These are phyloP conservation scores for Zygosaccharomyces lentus DNA, from an alignment of 805 yeast species.

Conservation along the genomic window DNA sequence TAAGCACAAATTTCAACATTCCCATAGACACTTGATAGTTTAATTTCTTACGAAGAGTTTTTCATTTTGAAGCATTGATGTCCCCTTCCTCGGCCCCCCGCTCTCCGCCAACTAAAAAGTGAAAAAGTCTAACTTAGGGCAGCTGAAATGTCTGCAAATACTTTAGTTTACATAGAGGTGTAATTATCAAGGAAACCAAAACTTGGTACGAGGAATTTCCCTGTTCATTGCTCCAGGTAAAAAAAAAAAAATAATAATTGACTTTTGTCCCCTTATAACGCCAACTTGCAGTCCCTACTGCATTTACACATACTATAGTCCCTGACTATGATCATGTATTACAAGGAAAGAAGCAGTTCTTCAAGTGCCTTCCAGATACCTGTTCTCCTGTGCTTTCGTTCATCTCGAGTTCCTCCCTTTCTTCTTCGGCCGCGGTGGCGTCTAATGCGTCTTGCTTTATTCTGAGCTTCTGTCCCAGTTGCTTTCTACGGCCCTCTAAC, in stretches of 20 bases:
- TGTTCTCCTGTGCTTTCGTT: slow-evolving; percentile 27
- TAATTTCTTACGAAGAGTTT: not conserved
- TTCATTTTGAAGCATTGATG: not conserved
- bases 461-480: slow-evolving; percentile 2
- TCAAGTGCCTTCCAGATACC: slow-evolving; percentile 29
- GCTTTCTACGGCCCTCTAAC: slow-evolving; percentile 23
- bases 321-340: not conserved
- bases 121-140: not conserved
- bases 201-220: too few relatives aligned
- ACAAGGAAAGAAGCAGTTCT: slow-evolving; percentile 30
- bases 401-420: slow-evolving; percentile 24
- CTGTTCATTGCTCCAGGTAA: too few relatives aligned
- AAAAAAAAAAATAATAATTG: too few relatives aligned
- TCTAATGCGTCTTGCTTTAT: slow-evolving; percentile 5
- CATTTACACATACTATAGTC: too few relatives aligned
- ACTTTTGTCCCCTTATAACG: too few relatives aligned
- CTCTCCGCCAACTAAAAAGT: too few relatives aligned
- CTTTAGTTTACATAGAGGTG: too few relatives aligned
- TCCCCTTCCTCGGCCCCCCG: not conserved
- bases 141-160: not conserved
- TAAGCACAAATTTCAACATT: slow-evolving; percentile 1
- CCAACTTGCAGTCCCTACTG: too few relatives aligned
- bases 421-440: slow-evolving; percentile 11
- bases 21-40: not conserved
- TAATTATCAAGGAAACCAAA: too few relatives aligned